phyloP scores from a whole-genome alignment of 2,329 filamentous ascomycete species.

The Fusarium annulatum region DNA sequence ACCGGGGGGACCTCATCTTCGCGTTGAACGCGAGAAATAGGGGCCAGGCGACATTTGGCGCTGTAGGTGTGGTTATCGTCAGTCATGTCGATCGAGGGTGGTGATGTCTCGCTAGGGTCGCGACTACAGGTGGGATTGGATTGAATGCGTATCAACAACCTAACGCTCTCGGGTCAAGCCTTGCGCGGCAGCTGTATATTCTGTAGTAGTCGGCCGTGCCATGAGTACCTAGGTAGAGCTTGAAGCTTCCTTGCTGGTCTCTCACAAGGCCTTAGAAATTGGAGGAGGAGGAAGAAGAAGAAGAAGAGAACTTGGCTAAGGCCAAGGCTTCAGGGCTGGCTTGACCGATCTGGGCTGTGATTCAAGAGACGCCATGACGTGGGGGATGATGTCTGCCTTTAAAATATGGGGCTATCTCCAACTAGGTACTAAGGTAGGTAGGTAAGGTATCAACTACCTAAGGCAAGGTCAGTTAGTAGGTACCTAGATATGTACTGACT shows the following conservation, averaged over 20 bases:
- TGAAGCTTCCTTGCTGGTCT: conserved; percentile 5
- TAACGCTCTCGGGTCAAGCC: conserved; percentile 22
- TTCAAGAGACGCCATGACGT: conserved; percentile 35
- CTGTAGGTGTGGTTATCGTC: conserved; percentile 66
- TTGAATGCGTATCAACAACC: conserved; percentile 4
- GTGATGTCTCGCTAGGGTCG: conserved; percentile 2
- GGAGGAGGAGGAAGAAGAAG: not conserved
- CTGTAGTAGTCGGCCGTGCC: conserved; percentile 28
- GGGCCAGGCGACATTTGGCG: conserved; percentile 67
- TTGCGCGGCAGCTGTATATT: conserved; percentile 27
- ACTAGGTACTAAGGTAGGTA: not conserved
- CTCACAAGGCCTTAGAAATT: conserved; percentile 11
- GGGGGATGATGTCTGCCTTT: conserved; percentile 28
- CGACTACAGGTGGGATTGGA: conserved; percentile 8
- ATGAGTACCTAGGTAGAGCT: conserved; percentile 26
- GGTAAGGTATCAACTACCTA: not conserved
- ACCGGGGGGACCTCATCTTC: conserved; percentile 67
- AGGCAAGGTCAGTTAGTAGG: too few species aligned
- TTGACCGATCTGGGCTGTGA: conserved; percentile 26
- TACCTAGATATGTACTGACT: too few species aligned
- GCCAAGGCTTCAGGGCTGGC: conserved; percentile 20
- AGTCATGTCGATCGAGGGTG: conserved; percentile 31
- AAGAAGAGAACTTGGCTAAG: not conserved
- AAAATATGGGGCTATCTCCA: conserved; percentile 21
- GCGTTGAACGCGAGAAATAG: conserved; percentile 53